A percentile compares a stretch with the other conserved stretches of the same genome.
phyloP scores from a whole-genome alignment of 1,284 basidiomycete species.

The Microbotryomycetes sp. region DNA sequence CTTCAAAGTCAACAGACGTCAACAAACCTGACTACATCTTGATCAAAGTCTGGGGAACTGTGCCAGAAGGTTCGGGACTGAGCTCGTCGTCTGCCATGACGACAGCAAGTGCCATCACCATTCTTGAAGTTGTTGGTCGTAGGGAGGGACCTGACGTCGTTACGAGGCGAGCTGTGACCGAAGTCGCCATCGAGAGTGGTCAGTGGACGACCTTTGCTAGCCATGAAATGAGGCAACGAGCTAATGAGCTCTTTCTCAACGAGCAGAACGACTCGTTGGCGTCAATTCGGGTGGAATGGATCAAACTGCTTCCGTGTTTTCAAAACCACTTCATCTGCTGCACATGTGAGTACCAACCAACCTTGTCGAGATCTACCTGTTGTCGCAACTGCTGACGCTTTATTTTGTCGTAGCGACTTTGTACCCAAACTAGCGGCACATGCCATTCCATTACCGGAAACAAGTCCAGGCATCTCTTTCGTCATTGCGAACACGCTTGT shows the following conservation, averaged over 20 bases:
- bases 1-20: not conserved
- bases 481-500: constrained; percentile 79
- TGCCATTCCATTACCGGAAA: constrained; percentile 52
- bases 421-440: constrained; percentile 63
- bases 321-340: constrained; percentile 28
- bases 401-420: constrained; percentile 46
- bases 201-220: not conserved
- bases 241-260: too few species aligned
- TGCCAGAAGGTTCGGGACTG: constrained; percentile 73
- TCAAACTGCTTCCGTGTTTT: constrained; percentile 36
- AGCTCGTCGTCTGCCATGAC: constrained; percentile 76
- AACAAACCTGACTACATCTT: constrained; percentile 1
- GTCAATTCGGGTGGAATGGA: constrained; percentile 46
- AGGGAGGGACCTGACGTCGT: constrained; percentile 59
- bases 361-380: not conserved
- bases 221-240: too few species aligned
- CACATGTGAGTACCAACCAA: constrained; percentile 26
- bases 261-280: constrained; percentile 62
- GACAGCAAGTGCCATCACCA: constrained; percentile 69
- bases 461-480: constrained; percentile 49
- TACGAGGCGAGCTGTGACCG: constrained; percentile 62
- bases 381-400: not conserved
- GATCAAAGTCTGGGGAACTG: constrained; percentile 53
- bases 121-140: constrained; percentile 51
- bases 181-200: constrained; percentile 69